These are phyloP conservation scores for Colletotrichum kahawae DNA, from an alignment of 2,329 filamentous ascomycete genomes.

Conservation along the genomic window DNA sequence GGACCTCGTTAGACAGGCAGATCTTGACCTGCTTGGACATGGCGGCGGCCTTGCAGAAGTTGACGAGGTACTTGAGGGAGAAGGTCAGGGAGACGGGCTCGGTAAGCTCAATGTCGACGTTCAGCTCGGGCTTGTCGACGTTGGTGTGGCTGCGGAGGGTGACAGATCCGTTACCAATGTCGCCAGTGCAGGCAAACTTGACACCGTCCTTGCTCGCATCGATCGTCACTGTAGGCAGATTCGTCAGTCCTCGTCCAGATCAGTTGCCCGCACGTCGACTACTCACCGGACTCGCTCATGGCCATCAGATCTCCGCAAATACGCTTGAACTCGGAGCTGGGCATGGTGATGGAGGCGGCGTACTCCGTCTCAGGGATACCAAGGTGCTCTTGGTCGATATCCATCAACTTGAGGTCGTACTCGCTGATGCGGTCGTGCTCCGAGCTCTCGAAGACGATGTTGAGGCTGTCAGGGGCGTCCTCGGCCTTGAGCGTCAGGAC, in stretches of 20 bases:
- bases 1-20: slow-evolving; percentile 94
- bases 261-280: neutral
- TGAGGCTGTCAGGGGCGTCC: slow-evolving; percentile 93
- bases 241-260: neutral
- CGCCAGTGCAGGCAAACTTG: slow-evolving; percentile 91
- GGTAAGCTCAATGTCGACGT: slow-evolving; percentile 86
- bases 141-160: slow-evolving; percentile 88
- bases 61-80: slow-evolving; percentile 98
- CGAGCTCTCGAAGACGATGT: slow-evolving; percentile 91
- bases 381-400: slow-evolving; percentile 99
- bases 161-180: slow-evolving; percentile 95
- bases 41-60: slow-evolving; percentile 97
- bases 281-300: slow-evolving; percentile 92
- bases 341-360: slow-evolving; percentile 88
- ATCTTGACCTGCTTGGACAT: slow-evolving; percentile 86
- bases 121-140: slow-evolving; percentile 85
- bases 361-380: slow-evolving; percentile 99
- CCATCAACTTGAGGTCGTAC: slow-evolving; percentile 99
- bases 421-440: slow-evolving; percentile 92
- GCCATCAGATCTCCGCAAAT: slow-evolving; percentile 92
- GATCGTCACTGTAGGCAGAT: slow-evolving; percentile 74
- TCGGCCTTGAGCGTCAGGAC: slow-evolving; percentile 97
- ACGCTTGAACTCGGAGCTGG: slow-evolving; percentile 86
- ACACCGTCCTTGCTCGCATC: slow-evolving; percentile 97
- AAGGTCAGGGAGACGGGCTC: slow-evolving; percentile 96